Evolutionary conservation across 2,329 filamentous ascomycete species (phyloP).

Genomic region (Mollisia scopiformis): DNA sequence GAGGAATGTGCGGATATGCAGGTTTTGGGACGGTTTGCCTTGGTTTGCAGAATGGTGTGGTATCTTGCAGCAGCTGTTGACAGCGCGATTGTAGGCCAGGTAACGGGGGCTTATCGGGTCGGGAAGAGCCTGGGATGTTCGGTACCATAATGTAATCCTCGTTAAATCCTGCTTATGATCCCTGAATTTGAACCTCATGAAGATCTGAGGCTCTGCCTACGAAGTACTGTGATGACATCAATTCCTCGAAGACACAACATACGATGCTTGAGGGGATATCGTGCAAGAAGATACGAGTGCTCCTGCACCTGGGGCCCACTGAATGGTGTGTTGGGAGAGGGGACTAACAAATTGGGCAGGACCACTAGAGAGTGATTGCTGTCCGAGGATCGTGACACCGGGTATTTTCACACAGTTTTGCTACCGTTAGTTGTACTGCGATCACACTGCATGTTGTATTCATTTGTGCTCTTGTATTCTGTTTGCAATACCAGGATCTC

Average conservation of each 20-base stretch:
- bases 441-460: not conserved
- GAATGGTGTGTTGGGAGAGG: not conserved
- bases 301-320: not conserved
- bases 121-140: not conserved
- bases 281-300: not conserved
- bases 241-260: not conserved
- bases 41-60: not conserved
- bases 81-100: not conserved
- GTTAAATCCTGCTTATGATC: not conserved
- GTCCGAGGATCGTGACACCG: not conserved
- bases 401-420: not conserved
- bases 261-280: not conserved
- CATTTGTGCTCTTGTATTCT: not conserved
- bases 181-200: not conserved
- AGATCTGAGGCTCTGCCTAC: not conserved
- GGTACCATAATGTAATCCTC: not conserved
- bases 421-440: not conserved
- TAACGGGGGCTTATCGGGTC: not conserved
- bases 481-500: not conserved
- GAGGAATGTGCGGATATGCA: not conserved
- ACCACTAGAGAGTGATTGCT: not conserved
- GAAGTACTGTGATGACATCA: not conserved
- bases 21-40: not conserved
- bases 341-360: not conserved
- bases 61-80: no score